These are phyloP conservation scores for Gaultheria prostrata DNA, from an alignment of 148 eudicot species.

Conservation along the genomic window DNA sequence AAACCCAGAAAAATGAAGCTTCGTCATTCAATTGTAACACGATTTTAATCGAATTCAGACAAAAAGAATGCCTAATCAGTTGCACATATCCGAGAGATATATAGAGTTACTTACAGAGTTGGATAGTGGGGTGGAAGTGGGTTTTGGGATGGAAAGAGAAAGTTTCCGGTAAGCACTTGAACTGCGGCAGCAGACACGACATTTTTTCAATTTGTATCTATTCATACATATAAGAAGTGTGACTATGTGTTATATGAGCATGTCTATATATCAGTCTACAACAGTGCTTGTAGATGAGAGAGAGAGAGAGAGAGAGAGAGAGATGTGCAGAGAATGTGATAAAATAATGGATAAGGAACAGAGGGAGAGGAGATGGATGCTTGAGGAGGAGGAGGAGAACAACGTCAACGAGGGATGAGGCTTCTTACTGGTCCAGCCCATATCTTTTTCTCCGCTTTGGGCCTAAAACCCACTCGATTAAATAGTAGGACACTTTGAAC, in stretches of 20 bases:
- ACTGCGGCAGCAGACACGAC: conserved; percentile 52
- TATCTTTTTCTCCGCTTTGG: background rate
- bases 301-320: background rate
- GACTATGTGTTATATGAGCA: background rate
- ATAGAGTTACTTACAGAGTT: conserved; percentile 21
- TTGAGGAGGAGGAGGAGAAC: background rate
- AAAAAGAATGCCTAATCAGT: background rate
- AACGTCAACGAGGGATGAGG: background rate
- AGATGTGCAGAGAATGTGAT: too few species aligned
- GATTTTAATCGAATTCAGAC: background rate
- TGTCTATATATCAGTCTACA: background rate
- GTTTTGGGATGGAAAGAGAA: conserved; percentile 34
- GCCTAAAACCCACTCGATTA: background rate
- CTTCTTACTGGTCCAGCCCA: background rate
- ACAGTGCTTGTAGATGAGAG: background rate
- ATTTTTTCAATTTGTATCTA: conserved; percentile 22
- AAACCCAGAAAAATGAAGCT: background rate
- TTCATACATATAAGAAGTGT: background rate
- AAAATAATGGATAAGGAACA: background rate
- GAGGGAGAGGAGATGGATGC: background rate
- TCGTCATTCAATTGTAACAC: background rate
- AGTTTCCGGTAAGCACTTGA: conserved; percentile 47
- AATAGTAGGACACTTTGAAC: background rate
- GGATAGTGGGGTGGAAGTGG: conserved; percentile 22
- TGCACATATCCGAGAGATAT: background rate